A percentile compares a stretch with the other conserved stretches of the same genome.
Evolutionary conservation across 148 eudicot species (phyloP).

Genomic region (Nepenthes mirabilis): DNA sequence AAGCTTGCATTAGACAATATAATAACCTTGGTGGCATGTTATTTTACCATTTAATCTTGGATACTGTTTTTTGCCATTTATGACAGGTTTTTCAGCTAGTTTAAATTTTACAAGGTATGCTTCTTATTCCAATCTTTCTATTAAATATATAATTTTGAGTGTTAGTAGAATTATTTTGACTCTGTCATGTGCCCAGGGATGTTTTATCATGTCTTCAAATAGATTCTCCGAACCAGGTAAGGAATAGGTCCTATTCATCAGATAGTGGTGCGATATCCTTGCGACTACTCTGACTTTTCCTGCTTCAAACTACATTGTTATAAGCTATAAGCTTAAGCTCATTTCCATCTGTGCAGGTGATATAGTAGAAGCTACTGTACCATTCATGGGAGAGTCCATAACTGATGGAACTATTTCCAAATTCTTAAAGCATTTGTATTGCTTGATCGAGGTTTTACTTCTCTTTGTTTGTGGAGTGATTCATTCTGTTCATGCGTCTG

Average conservation of each 20-base stretch:
- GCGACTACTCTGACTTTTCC: neutral
- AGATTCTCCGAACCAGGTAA: neutral
- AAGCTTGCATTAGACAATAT: neutral
- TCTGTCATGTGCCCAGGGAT: neutral
- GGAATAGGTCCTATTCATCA: conserved; percentile 9
- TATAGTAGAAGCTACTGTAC: conserved; percentile 29
- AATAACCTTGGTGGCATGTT: neutral
- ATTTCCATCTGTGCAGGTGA: conserved; percentile 14
- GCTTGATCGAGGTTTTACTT: neutral
- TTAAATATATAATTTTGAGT: neutral
- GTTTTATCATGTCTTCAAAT: conserved; percentile 1
- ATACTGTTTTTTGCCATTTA: neutral
- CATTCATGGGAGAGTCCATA: conserved; percentile 34
- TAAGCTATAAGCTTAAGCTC: neutral
- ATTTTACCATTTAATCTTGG: neutral
- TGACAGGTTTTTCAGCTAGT: neutral
- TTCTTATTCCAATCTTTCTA: neutral
- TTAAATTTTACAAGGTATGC: neutral
- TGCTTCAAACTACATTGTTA: neutral
- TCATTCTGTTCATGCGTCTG: neutral
- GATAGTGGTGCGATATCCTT: conserved; percentile 6
- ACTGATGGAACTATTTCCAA: conserved; percentile 33
- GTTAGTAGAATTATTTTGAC: neutral
- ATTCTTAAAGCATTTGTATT: conserved; percentile 23
- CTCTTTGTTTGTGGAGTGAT: neutral